Percentiles rank a stretch among this genome's conserved stretches.
Conservation (phyloP, 169 alveolate species). For the Plasmodium gaboni region DNA sequence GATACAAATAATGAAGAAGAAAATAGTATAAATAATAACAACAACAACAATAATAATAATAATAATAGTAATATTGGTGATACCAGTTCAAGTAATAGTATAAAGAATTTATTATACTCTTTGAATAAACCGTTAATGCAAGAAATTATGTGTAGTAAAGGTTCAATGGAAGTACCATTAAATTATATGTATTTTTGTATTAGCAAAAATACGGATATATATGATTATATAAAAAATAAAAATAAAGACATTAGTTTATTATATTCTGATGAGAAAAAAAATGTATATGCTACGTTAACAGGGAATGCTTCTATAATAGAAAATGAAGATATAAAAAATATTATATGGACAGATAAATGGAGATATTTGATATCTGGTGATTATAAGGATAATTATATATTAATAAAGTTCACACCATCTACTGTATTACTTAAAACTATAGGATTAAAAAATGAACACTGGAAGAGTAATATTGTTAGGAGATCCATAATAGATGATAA, state of each 20-base stretch:
- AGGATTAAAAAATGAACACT: constrained; percentile 49
- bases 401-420: constrained; percentile 65
- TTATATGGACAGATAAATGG: constrained; percentile 57
- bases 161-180: constrained; percentile 37
- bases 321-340: constrained; percentile 22
- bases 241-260: constrained; percentile 21
- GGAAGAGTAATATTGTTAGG: constrained; percentile 57
- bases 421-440: constrained; percentile 38
- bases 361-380: constrained; percentile 42
- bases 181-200: constrained; percentile 58
- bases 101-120: constrained; percentile 12
- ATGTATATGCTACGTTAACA: constrained; percentile 50
- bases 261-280: constrained; percentile 49
- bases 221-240: constrained; percentile 33
- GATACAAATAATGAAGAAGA: background rate
- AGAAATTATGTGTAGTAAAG: constrained; percentile 22
- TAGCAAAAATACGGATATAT: constrained; percentile 53
- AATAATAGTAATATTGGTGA: background rate
- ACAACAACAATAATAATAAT: background rate
- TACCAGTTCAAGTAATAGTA: background rate
- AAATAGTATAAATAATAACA: background rate
- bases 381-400: constrained; percentile 48
- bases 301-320: constrained; percentile 62
- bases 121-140: constrained; percentile 28
- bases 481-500: constrained; percentile 25